phyloP scores from a whole-genome alignment of 2,329 filamentous ascomycete genomes.

The Madurella fahalii region DNA sequence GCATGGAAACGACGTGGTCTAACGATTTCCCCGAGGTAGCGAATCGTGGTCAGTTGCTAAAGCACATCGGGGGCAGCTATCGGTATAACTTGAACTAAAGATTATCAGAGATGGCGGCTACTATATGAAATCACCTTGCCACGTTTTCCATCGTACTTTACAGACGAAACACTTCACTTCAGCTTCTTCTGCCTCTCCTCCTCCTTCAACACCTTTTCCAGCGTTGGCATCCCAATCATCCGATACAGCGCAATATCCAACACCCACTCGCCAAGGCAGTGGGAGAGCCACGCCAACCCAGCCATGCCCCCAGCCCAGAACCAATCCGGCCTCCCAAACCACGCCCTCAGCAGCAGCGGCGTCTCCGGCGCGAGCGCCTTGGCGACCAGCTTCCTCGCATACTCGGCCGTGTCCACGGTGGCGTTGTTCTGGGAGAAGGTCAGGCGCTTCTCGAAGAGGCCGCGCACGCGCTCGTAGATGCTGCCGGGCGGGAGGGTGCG shows the following conservation, averaged over 20 bases:
- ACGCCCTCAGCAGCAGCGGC: conserved; percentile 31
- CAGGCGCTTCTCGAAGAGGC: conserved; percentile 44
- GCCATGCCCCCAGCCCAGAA: conserved; percentile 39
- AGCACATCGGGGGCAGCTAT: no score
- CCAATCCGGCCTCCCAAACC: conserved; percentile 42
- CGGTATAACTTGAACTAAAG: no score
- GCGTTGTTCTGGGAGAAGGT: conserved; percentile 46
- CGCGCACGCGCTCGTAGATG: conserved; percentile 43
- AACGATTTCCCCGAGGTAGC: no score
- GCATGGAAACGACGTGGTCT: no score
- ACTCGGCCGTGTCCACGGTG: conserved; percentile 43
- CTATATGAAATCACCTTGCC: no score
- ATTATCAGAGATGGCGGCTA: no score
- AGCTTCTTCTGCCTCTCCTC: conserved; percentile 27
- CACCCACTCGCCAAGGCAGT: conserved; percentile 36
- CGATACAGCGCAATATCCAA: conserved; percentile 33
- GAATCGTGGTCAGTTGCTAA: no score
- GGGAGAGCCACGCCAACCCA: conserved; percentile 28
- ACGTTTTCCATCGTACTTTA: no score
- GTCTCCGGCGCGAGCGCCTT: conserved; percentile 38
- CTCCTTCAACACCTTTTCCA: conserved; percentile 30
- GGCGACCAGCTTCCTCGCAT: conserved; percentile 40
- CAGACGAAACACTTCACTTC: no score
- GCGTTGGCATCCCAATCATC: conserved; percentile 29
- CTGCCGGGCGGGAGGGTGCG: conserved; percentile 43